These are phyloP conservation scores for Rhodosporidiobolus odoratus DNA, from an alignment of 768 basidiomycete genomes.

Conservation along the genomic window DNA sequence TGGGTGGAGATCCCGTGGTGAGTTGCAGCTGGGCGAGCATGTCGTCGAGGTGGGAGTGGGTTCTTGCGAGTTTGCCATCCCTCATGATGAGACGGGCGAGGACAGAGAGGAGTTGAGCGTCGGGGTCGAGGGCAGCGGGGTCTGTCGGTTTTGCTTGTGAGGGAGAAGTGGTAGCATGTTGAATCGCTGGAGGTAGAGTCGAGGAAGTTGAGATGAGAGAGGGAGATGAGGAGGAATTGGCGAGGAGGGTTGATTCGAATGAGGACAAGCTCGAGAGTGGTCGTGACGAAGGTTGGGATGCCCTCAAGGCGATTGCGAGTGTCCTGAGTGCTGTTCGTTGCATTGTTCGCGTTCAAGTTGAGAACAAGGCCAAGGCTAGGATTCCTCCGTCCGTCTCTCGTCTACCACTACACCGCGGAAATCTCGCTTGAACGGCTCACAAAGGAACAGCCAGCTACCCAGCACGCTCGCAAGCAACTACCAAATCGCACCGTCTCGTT, in stretches of 20 bases:
- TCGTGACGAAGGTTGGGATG: constrained; percentile 1
- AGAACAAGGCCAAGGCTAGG: neutral
- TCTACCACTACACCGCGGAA: neutral
- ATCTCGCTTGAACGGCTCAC: too few species aligned
- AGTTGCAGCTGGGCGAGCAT: constrained; percentile 68
- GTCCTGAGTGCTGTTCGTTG: neutral
- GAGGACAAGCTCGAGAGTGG: constrained; percentile 14
- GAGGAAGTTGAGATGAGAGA: constrained; percentile 2
- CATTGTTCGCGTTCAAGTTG: neutral
- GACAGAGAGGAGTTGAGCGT: constrained; percentile 18
- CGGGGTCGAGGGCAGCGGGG: constrained; percentile 21
- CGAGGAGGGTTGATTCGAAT: constrained; percentile 31
- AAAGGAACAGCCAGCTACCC: too few species aligned
- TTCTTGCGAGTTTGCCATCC: constrained; percentile 62
- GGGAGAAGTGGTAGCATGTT: neutral
- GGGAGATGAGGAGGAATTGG: constrained; percentile 57
- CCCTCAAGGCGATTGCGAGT: neutral
- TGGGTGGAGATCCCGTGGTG: constrained; percentile 68
- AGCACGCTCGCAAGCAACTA: neutral
- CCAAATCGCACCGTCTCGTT: neutral
- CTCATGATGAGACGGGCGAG: constrained; percentile 60
- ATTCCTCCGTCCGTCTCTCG: neutral
- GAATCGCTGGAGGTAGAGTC: neutral
- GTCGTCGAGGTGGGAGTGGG: constrained; percentile 56
- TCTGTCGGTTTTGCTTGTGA: neutral